Base-by-base conservation (phyloP, 495 filamentous ascomycete species). In the Ascodesmis nigricans region DNA sequence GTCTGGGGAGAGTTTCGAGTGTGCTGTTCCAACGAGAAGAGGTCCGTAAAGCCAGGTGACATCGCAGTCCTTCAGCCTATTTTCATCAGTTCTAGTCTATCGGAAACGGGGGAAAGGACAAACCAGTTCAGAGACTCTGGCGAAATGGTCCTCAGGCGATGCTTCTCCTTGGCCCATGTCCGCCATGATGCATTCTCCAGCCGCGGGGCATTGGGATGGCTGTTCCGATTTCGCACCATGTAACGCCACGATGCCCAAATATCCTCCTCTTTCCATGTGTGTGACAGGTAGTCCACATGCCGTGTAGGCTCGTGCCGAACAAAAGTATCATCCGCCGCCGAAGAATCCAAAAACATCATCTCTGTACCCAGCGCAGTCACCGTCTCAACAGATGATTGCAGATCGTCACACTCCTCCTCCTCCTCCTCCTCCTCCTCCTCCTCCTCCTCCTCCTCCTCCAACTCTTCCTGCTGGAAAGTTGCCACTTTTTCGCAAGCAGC, bases 41-140 rank as follows among this genome's bases (percentile, higher is more conserved):
- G 87, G 87, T 0, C 87, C 87, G 47, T 97, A 97, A 2, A 97
- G 63, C 87, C 87, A 97, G 31, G 87, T 95, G 16, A 93, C 81
- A 52, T 97, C 87, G 50, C 75, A 82, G 44, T 97, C 87, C 50
- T 97, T 97, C 24, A 95, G 58, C 84, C 83, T 93, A 50, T 15
- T 34, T 26, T 26, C 20, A 11, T 39, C 40, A 31, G 49, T 53
- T 44, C 45, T 21, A 38, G 42, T 39, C 20, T 6, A 25, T 40
- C 11, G 11, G 23, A 4, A 5, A 16, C 21, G 20, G 24, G 18
- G 36, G 24, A 33, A 11, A 21, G 29, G 19, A 62, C 69, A 38
- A 54, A 90, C 82, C 83, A 93, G 51, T 93, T 91, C 30, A 93
- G 55, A 2, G 72, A 75, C 52, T 91, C 78, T 4, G 83, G 78